Base-by-base conservation (phyloP, 1,139 yeast species). In the Yamadazyma taylorii region DNA sequence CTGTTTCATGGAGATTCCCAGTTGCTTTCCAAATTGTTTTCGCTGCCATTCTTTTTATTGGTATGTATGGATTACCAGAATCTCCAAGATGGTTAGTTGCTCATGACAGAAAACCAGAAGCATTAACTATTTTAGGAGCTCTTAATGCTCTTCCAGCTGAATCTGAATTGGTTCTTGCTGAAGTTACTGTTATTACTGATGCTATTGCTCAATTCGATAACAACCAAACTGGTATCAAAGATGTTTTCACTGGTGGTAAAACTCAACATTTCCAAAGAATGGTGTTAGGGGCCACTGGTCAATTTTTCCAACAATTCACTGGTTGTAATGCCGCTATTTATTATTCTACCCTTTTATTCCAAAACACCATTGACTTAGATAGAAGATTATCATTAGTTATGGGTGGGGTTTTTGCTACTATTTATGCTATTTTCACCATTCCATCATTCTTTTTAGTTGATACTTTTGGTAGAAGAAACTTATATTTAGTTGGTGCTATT, bases 311-410 rank as follows among this genome's bases (percentile, higher is more conserved):
- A 55, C 78, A 73, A 52, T 66, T 73, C 53, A 70, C 76, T 34
- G 78, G 84, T 53, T 76, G 82, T 65, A 79, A 79, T 50, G 81
- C 82, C 46, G 79, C 81, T 45, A 78, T 78, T 50, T 79, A 78
- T 60, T 78, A 78, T 52, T 75, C 82, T 24, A 76, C 84, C 23
- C 80, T 78, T 36, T 65, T 79, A 50, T 78, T 78, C 50, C 72
- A 78, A 57, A 58, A 67, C 30, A 73, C 81, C 35, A 72, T 74
- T 55, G 72, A 68, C 44, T 60, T 68, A 50, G 68, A 60, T 23
- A 69, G 75, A 56, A 68, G 75, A 53, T 59, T 78, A 48, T 61
- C 83, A 11, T 66, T 77, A 56, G 63, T 78, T 45, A 60, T 79
- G 50, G 82, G 82, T 51, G 84, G 84, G 65, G 79, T 78, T 34